A percentile compares a stretch with the other conserved stretches of the same genome.
These are phyloP conservation scores for Schoenoplectus tabernaemontani DNA, from an alignment of 202 grass and related monocot species.

Conservation along the genomic window DNA sequence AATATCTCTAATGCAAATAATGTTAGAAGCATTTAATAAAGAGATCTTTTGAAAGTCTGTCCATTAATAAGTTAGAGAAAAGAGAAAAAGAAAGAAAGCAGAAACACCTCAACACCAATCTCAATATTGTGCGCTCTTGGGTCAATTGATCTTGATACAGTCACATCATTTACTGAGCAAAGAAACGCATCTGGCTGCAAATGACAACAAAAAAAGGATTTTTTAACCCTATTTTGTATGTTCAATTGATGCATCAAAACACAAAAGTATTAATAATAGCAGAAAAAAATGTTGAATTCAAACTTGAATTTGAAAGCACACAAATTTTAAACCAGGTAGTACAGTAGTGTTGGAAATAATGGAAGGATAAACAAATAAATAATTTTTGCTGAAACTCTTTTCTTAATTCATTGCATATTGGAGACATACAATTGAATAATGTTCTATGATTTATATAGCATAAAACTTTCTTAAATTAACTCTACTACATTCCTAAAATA, in stretches of 20 bases:
- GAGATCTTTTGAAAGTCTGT: no score
- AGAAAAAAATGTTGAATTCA: conserved; percentile 19
- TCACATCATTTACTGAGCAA: conserved; percentile 84
- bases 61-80: neutral
- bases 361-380: no score
- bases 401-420: no score
- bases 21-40: neutral
- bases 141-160: conserved; percentile 50
- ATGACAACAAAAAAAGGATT: conserved; percentile 15
- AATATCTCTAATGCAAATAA: neutral
- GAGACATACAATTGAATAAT: no score
- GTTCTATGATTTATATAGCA: no score
- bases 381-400: no score
- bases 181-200: conserved; percentile 79
- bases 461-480: no score
- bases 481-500: no score
- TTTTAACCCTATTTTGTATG: neutral
- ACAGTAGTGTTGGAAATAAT: no score
- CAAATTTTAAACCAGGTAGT: neutral
- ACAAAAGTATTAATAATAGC: neutral
- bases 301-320: neutral
- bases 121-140: conserved; percentile 63
- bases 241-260: neutral
- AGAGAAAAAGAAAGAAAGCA: conserved; percentile 3
- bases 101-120: conserved; percentile 67